Base-by-base conservation (phyloP, 2,329 filamentous ascomycete species). In the Sphaerostilbella broomeana region DNA sequence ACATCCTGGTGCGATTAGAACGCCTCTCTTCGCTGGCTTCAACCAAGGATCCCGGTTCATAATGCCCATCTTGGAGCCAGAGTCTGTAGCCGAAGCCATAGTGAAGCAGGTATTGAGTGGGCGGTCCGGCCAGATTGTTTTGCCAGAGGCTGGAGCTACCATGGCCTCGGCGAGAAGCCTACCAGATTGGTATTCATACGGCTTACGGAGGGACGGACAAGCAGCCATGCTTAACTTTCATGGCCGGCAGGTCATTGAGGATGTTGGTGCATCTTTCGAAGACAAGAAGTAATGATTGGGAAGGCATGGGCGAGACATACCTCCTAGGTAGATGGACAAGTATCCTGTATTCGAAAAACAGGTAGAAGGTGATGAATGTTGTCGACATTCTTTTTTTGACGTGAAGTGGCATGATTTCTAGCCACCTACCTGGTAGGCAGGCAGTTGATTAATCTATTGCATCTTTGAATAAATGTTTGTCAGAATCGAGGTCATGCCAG, bases 171-270 rank as follows among this genome's bases (percentile, higher is more conserved):
- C 77, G 42, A 64, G 75, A 22, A 67, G 62, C 0, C 57, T 77
- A 48, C 81, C 82, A n/a, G 62, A 75, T 49, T 86, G 80, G 80
- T 68, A 78, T 52, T 68, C 79, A 59, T 65, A 72, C 48, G 52
- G 58, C 12, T n/a, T 75, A 42, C 62, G 79, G 46, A 63, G 67
- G 21, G 58, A 60, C 43, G 58, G 55, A 16, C 52, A 63, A 46
- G 52, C 47, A 15, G 61, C 62, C 41, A 72, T 72, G 69, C 47
- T 48, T 18, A 59, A 62, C 30, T 73, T 67, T 51, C 58, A 47
- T 16, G 70, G 69, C 4, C 57, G 67, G 28, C 69, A 73, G 56
- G 69, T 72, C 16, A 64, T 73, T 18, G 42, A 61, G 45, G 67
- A 73, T 44, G 53, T 69, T 30, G 59, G 64, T 21, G 58, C 54